These are phyloP conservation scores for Sporothrix inflata DNA, from an alignment of 2,329 filamentous ascomycete genomes.

Conservation along the genomic window DNA sequence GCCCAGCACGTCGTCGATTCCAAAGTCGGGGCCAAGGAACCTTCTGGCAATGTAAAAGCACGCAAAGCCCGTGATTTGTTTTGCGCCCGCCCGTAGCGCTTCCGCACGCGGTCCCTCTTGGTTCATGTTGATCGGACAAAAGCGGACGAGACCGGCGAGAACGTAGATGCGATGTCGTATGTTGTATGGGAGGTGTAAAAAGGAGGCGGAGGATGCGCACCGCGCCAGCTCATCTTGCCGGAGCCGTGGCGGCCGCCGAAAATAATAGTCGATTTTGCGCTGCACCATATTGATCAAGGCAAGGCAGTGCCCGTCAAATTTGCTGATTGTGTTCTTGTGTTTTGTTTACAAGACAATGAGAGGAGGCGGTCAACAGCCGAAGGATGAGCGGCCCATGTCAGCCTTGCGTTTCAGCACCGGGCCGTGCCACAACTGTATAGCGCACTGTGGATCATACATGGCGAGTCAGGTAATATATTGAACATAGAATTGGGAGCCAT, in stretches of 20 bases:
- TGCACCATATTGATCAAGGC: not conserved
- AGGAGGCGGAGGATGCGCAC: not conserved
- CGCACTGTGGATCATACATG: not conserved
- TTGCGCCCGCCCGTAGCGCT: not conserved
- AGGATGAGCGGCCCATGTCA: not conserved
- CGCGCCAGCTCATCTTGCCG: not conserved
- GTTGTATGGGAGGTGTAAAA: conserved; percentile 17
- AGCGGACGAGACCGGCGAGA: conserved; percentile 8
- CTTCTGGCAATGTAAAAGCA: not conserved
- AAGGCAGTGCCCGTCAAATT: not conserved
- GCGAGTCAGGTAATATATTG: no score
- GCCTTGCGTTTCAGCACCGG: not conserved
- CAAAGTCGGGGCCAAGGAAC: not conserved
- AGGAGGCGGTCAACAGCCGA: not conserved
- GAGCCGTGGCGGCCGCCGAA: not conserved
- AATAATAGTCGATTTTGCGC: conserved; percentile 8
- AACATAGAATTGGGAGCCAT: no score
- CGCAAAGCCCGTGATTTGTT: not conserved
- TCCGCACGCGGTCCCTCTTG: conserved; percentile 11
- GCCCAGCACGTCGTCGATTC: not conserved
- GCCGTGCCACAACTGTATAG: not conserved
- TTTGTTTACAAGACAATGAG: no score
- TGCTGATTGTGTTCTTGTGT: no score
- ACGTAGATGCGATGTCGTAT: conserved; percentile 12
- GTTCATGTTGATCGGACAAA: conserved; percentile 23